Evolutionary conservation across 2,329 filamentous ascomycete genomes (phyloP), one percentile per base, ranked within the genome.

Genomic region (Dactylonectria estremocensis): DNA sequence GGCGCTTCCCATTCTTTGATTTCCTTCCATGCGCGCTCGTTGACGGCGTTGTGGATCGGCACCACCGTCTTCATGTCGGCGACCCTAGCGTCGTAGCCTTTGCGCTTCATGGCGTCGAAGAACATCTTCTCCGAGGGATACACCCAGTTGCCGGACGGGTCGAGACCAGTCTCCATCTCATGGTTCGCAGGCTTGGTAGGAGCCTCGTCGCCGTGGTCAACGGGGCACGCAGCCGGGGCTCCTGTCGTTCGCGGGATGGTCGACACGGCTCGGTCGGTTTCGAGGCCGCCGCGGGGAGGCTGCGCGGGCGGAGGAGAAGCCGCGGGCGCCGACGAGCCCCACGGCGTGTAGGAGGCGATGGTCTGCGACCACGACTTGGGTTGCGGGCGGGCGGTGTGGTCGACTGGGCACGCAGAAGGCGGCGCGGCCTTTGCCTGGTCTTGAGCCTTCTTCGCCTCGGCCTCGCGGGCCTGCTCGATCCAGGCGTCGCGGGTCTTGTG

Each of bases 61-160:
- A 98, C 95, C 37, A 98, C 95, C 37, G 93, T 93, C 76, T 89
- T 91, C 92, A 98, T 98, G 81, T 97, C 95, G 6, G 87, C 84
- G 0, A 89, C 89, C 14, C 86, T 84, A 33, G 89, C 91, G 68
- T 91, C 89, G 83, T 95, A 92, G 49, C 92, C 92, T 82, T 99
- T 99, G 78, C 95, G 92, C 85, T 92, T 90, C 90, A 99, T 95
- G 50, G 96, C 96, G 54, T 97, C 93, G 83, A 98, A 98, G 86
- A 99, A 99, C 91, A 98, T 97, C 78, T 93, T 92, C 80, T 98
- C 95, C 0, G 93, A 96, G 0, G 96, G 96, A 81, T 99, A 99
- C 68, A 99, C 92, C 96, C 96, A 99, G 80, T 98, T 97, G 0
- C 95, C 95, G 0, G 89, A 89, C 43, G 83, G 84, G 75, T 94